Evolutionary conservation across 148 eudicot genomes (phyloP), one percentile per base, ranked within the genome.

Genomic region (Rhododendron simsii): DNA sequence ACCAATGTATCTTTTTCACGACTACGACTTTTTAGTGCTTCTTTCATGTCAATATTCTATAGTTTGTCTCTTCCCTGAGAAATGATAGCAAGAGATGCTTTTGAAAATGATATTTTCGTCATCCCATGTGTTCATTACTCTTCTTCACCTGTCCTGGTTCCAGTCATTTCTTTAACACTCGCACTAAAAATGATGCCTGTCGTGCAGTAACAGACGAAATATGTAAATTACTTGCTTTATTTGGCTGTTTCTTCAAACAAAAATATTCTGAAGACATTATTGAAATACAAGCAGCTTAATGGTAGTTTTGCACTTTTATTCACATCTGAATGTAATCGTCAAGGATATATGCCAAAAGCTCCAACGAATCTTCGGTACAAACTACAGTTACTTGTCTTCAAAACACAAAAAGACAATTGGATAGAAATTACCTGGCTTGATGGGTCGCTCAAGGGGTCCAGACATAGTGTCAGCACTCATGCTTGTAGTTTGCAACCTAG

Each of bases 381-480:
- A 16, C n/a, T 5, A 47, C 33, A 23, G 37, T 33, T 30, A 45
- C 39, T 39, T 14, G 21, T n/a, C 37, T 4, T 39, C 41, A 41
- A 41, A 69, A 51, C n/a, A 86, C 26, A 16, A 44, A 9, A 47
- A 21, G 13, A 26, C 3, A 48, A 48, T 5, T 14, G 55, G 51
- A 51, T 39, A 79, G 35, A 33, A 50, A 33, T 23, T 90, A 94
- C 98, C 90, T 83, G 91, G 90, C 90, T 87, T 93, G 44, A 81
- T n/a, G 81, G 91, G 85, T 85, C 85, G 91, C 45, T 92, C 95
- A 50, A 92, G 84, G 85, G 93, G 89, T 73, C 92, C 96, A 67
- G 97, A 88, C 95, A 91, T 89, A 55, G 57, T 87, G 84, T 91
- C 93, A 41, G 45, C 45, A 76, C 88, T 90, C 92, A 83, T 89